Base-by-base conservation (phyloP, 208 protist species). In the Vickermania spadyakhi region DNA sequence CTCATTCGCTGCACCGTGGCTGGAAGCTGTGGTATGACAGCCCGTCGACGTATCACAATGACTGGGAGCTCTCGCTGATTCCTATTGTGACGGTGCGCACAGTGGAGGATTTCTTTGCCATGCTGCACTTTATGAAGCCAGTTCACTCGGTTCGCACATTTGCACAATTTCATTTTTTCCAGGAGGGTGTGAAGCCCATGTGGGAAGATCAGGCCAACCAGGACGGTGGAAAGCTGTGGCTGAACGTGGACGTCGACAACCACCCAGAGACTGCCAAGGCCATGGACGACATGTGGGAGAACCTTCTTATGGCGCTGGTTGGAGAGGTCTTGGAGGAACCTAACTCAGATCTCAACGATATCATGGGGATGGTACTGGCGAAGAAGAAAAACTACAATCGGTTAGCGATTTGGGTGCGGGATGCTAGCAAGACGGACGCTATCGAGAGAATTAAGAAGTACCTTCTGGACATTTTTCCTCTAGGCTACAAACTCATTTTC, bases 161-260 rank as follows among this genome's bases (percentile, higher is more conserved):
- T 25, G 74, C 84, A 31, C 89, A 93, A 70, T 96, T 93, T 58
- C 89, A 96, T 69, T 89, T 96, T 58, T 96, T 96, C 53, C 89
- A 93, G 45, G 75, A 88, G 28, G 86, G 84, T 25, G 81, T 96
- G 23, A 93, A 93, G 69, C 89, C 89, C 27, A 93, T 93, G 86
- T 94, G 86, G 86, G 89, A 96, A 59, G 89, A 96, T 66, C 64
- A 74, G 0, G 86, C 72, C n/a, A 96, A 96, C 68, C 80, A 86
- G 60, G 75, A 85, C 21, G 89, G 89, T 31, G 89, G 86, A 2
- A 84, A 85, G 60, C 56, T 89, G 21, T 85, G 75, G 75, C 60
- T 90, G 14, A 80, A 75, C 42, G 58, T 92, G 3, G 81, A 88
- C 52, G 72, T 58, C 56, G 70, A 42, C 50, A 74, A 62, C 53